Conservation (phyloP, 2,329 filamentous ascomycete genomes). For the Colletotrichum abscissum region DNA sequence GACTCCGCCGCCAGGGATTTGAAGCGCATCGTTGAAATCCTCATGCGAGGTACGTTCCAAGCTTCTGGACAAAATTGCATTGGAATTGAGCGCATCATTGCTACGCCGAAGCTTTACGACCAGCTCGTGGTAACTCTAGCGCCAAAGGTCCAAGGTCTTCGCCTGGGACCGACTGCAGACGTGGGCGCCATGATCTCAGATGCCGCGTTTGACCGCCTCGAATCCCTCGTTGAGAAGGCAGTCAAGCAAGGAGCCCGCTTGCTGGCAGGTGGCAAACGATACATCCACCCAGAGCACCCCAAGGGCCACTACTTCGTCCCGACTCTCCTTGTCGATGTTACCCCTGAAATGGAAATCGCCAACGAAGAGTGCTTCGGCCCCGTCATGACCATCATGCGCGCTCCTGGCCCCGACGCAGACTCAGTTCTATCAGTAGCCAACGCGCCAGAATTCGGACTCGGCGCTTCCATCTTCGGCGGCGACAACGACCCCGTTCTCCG, state of each 20-base stretch:
- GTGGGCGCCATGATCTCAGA: slow-evolving; percentile 92
- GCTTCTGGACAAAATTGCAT: slow-evolving; percentile 98
- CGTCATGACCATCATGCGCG: slow-evolving; percentile 86
- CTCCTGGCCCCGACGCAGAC: slow-evolving; percentile 65
- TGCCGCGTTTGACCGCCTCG: slow-evolving; percentile 78
- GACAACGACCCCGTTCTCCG: slow-evolving; percentile 69
- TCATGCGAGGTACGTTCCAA: slow-evolving; percentile 94
- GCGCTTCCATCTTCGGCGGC: slow-evolving; percentile 86
- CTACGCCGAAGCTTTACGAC: slow-evolving; percentile 80
- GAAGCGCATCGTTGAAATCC: slow-evolving; percentile 79
- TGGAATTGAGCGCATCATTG: slow-evolving; percentile 93
- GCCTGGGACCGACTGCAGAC: slow-evolving; percentile 82
- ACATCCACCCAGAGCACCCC: slow-evolving; percentile 77
- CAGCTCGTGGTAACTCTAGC: slow-evolving; percentile 76
- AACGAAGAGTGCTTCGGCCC: slow-evolving; percentile 94
- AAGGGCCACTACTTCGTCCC: slow-evolving; percentile 92
- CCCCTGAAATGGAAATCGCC: slow-evolving; percentile 85
- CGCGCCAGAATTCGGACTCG: slow-evolving; percentile 85
- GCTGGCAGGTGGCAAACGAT: slow-evolving; percentile 80
- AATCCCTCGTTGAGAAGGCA: slow-evolving; percentile 81
- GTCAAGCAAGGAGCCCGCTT: slow-evolving; percentile 83
- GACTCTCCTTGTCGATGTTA: slow-evolving; percentile 92
- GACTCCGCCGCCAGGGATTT: slow-evolving; percentile 79
- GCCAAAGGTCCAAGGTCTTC: slow-evolving; percentile 78
- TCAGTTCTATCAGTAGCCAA: slow-evolving; percentile 85